Evolutionary conservation across 2,329 filamentous ascomycete genomes (phyloP), one percentile per base, ranked within the genome.

Genomic region (Dactylella cylindrospora): DNA sequence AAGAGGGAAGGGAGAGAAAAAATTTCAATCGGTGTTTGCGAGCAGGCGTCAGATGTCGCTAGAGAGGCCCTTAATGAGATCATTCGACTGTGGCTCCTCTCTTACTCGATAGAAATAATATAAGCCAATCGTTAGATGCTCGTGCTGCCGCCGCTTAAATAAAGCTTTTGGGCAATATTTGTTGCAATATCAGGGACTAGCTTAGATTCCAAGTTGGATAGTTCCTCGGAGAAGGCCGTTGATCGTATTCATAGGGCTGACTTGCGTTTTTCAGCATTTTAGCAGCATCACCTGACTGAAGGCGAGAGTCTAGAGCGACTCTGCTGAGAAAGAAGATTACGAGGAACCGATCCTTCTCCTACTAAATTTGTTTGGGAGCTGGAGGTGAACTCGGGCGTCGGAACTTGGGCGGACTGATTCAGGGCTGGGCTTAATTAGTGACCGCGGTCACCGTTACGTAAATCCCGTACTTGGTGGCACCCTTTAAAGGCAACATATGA

Each of bases 61-160:
- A 57, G 36, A 29, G n/a, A 38, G 17, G 26, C 52, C 36, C 28
- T 43, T 36, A 31, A 57, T 57, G 45, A 57, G 52, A 57, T 57
- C 52, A 62, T 62, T 50, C n/a, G n/a, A n/a, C n/a, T n/a, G n/a
- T n/a, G n/a, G n/a, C n/a, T n/a, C n/a, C n/a, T 33, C 43, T 43
- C 28, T 54, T 54, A 46, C 57, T 62, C 50, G 40, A 44, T 45
- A 12, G 28, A 47, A 52, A 51, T 17, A n/a, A 31, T 46, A 43
- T 22, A 44, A 31, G 13, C 57, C 57, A 62, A 62, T 62, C 57
- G 47, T 53, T 41, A 22, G 35, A 38, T 43, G 31, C 57, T 53
- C 57, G 49, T 62, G 57, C 33, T 12, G 19, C 26, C 19, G 3
- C 19, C n/a, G n/a, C n/a, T n/a, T n/a, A n/a, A n/a, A n/a, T n/a